Percentiles rank a stretch among this genome's conserved stretches.
Conservation (phyloP, 495 filamentous ascomycete species). For the Penicillium samsonianum region DNA sequence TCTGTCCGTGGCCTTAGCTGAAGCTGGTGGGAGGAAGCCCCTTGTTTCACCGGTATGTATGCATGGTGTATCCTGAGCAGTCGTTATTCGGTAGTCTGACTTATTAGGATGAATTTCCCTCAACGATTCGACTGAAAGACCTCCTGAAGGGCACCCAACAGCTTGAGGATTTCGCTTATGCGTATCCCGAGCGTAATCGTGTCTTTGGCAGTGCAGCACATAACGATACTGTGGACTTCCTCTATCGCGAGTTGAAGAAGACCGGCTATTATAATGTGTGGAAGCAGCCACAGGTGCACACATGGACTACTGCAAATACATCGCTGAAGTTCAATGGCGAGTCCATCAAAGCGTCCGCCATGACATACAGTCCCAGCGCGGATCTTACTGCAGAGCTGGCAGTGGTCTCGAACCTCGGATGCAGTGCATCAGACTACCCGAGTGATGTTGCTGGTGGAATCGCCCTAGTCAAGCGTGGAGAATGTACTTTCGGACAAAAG, state of each 20-base stretch:
- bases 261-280: slow-evolving; percentile 61
- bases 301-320: slow-evolving; percentile 33
- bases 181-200: slow-evolving; percentile 51
- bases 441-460: slow-evolving; percentile 54
- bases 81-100: background rate
- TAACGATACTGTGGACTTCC: slow-evolving; percentile 62
- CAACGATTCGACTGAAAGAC: slow-evolving; percentile 26
- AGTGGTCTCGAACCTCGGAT: slow-evolving; percentile 57
- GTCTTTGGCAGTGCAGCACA: slow-evolving; percentile 63
- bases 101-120: slow-evolving; percentile 16
- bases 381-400: slow-evolving; percentile 47
- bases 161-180: slow-evolving; percentile 50
- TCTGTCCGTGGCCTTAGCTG: slow-evolving; percentile 15
- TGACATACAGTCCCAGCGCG: slow-evolving; percentile 53
- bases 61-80: background rate
- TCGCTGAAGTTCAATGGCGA: slow-evolving; percentile 33
- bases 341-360: slow-evolving; percentile 27
- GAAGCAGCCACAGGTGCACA: slow-evolving; percentile 56
- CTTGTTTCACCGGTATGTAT: slow-evolving; percentile 20
- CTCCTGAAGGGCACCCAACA: slow-evolving; percentile 40
- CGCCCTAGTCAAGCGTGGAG: slow-evolving; percentile 63
- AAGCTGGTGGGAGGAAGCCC: slow-evolving; percentile 10
- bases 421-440: slow-evolving; percentile 57
- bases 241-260: slow-evolving; percentile 53
- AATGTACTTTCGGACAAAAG: slow-evolving; percentile 63